Base-by-base conservation (phyloP, 1,284 basidiomycete species). In the Pseudozyma thailandica region DNA sequence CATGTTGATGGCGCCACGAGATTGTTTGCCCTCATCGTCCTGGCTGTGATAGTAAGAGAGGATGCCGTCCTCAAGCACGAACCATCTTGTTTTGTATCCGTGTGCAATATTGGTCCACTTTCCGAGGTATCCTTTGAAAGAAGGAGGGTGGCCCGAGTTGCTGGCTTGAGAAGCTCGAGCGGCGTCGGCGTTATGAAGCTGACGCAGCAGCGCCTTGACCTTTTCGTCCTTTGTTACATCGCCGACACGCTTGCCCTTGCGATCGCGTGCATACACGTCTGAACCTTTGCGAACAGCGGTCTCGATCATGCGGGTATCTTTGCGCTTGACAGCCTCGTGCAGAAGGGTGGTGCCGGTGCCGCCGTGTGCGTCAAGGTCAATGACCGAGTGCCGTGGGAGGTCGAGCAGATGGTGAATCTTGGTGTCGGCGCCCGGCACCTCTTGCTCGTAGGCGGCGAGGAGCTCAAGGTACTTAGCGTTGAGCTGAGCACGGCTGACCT, bases 11-110 rank as follows among this genome's bases (percentile, higher is more conserved):
- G 93, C 91, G 1, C 94, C 94, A 28, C 95, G 88, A 47, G 90
- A 91, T 1, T 93, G 90, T 31, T 94, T 86, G 10, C 88, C 88
- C 84, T 98, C 94, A 78, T 98, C 95, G 69, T 94, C 93, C 76
- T 94, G 92, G 76, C 91, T 90, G 31, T 92, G 91, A 81, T 93
- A 95, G 81, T 95, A 60, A 15, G 74, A 77, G 12, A 95, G 84
- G 30, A 91, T 86, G 6, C 93, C 95, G 63, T 92, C 89, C 75
- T 92, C 89, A 35, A 98, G 87, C 0, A 97, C 93, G 79, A 98
- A 96, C 93, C 94, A 98, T 0, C 95, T 87, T 0, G 91, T 91
- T 74, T 90, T 91, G 84, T 94, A 97, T 0, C 95, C 94, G 73
- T 89, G 89, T 0, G 92, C 92, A 37, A 94, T 90, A 75, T 94